phyloP scores from a whole-genome alignment of 495 filamentous ascomycete species.

The Neurospora sublineolata region DNA sequence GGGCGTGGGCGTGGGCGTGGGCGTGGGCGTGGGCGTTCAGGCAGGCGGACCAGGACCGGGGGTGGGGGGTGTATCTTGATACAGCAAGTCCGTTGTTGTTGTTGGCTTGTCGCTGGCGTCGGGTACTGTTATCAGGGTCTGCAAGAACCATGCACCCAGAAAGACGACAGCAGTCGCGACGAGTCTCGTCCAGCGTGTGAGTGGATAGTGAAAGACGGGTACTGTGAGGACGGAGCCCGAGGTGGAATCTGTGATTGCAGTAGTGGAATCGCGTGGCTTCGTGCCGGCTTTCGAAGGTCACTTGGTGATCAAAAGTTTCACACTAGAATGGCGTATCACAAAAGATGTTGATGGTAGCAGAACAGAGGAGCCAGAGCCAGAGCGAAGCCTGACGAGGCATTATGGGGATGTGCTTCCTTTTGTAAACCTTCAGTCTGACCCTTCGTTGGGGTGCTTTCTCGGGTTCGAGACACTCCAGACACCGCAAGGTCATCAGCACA shows the following conservation, averaged over 20 bases:
- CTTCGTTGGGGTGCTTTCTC: conserved; percentile 15
- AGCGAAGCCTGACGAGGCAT: neutral
- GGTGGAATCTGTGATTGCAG: neutral
- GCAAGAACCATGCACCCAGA: neutral
- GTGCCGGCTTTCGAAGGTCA: neutral
- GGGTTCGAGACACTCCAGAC: conserved; percentile 13
- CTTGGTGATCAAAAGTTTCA: neutral
- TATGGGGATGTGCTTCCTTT: conserved; percentile 9
- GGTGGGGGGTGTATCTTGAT: conserved; percentile 9
- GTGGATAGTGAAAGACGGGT: neutral
- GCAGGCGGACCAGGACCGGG: neutral
- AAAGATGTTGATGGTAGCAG: neutral
- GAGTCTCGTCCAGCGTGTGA: neutral
- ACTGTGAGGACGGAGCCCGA: neutral
- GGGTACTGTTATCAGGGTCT: neutral
- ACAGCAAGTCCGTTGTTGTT: neutral
- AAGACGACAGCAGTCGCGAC: neutral
- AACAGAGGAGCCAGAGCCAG: neutral
- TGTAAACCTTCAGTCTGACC: conserved; percentile 16
- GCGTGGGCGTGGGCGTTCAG: conserved; percentile 1
- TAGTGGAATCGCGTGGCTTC: neutral
- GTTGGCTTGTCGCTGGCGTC: neutral
- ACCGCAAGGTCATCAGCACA: conserved; percentile 18
- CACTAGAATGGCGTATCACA: neutral
- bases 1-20: conserved; percentile 4